Evolutionary conservation across 129 eudicot species (phyloP).

Genomic region (Dittrichia graveolens): DNA sequence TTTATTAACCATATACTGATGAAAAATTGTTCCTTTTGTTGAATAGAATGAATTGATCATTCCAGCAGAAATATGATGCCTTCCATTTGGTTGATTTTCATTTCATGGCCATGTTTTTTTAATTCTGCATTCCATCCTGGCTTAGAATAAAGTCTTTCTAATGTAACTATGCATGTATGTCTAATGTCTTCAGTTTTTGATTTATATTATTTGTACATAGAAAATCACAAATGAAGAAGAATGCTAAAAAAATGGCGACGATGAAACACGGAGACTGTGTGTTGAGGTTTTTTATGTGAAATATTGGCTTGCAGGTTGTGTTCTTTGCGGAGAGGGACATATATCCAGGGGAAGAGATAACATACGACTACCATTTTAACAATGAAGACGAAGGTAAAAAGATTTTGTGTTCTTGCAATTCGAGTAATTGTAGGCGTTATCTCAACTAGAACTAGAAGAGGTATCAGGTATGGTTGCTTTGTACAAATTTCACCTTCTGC

Average conservation of each 20-base stretch:
- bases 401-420: conserved; percentile 70
- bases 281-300: neutral
- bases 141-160: neutral
- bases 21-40: no score
- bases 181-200: no score
- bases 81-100: neutral
- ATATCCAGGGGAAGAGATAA: conserved; percentile 89
- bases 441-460: conserved; percentile 42
- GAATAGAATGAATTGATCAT: no score
- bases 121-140: neutral
- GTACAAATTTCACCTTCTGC: conserved; percentile 15
- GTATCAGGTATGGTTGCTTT: no score
- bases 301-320: conserved; percentile 51
- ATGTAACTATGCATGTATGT: neutral
- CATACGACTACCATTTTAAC: conserved; percentile 82
- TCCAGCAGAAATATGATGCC: no score
- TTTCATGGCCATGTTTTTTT: no score
- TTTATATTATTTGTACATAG: no score
- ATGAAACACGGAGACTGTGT: no score
- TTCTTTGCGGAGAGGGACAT: conserved; percentile 81
- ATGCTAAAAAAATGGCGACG: no score
- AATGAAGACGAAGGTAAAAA: conserved; percentile 86
- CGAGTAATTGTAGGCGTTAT: conserved; percentile 67
- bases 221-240: no score
- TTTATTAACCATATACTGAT: no score